Evolutionary conservation across 73 alveolate species (phyloP).

Genomic region (Blepharisma stoltei): DNA sequence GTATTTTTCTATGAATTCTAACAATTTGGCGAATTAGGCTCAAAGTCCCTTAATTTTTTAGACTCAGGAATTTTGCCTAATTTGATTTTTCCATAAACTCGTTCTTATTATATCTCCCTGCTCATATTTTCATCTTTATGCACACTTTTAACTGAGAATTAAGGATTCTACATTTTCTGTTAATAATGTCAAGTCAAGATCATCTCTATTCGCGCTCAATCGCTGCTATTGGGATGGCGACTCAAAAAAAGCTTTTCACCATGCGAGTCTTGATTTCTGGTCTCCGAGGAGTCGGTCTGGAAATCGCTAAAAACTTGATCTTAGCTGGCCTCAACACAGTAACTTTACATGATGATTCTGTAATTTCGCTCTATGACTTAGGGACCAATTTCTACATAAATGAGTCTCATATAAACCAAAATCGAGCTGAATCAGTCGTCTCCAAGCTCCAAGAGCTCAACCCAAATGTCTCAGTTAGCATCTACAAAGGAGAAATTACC

Average conservation of each 20-base stretch:
- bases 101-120: no score
- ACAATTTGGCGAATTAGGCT: no score
- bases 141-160: no score
- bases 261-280: slow-evolving; percentile 78
- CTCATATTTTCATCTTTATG: no score
- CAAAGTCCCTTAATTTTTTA: no score
- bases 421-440: slow-evolving; percentile 86
- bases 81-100: no score
- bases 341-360: slow-evolving; percentile 75
- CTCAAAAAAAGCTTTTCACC: slow-evolving; percentile 94
- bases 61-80: no score
- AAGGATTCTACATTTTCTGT: background rate
- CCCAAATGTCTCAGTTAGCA: slow-evolving; percentile 77
- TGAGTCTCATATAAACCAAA: slow-evolving; percentile 80
- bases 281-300: slow-evolving; percentile 75
- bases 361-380: slow-evolving; percentile 71
- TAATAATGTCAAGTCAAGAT: background rate
- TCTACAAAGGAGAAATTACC: slow-evolving; percentile 43
- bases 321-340: slow-evolving; percentile 94
- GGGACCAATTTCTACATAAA: slow-evolving; percentile 92
- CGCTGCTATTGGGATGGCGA: slow-evolving; percentile 98
- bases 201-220: slow-evolving; percentile 95
- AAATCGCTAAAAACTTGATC: slow-evolving; percentile 93
- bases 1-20: no score
- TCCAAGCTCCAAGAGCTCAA: slow-evolving; percentile 76